Evolutionary conservation across 495 filamentous ascomycete genomes (phyloP).

Genomic region (Talaromyces proteolyticus): DNA sequence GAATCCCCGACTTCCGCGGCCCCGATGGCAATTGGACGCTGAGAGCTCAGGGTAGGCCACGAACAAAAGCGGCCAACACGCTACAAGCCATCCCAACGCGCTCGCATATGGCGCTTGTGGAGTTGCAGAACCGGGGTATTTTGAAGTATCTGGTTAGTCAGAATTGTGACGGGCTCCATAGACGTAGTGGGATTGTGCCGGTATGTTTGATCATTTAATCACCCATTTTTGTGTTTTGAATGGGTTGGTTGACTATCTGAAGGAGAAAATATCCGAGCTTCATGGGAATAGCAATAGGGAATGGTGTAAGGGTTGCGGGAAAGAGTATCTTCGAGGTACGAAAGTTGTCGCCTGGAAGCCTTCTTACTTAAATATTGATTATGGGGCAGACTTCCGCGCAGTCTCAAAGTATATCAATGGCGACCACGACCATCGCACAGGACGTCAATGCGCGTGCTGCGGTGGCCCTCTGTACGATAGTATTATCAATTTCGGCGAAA

Average conservation of each 20-base stretch:
- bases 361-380: no score
- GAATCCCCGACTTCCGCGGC: constrained; percentile 41
- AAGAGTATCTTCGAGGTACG: constrained; percentile 38
- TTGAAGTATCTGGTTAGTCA: constrained; percentile 39
- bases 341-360: not conserved
- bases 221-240: no score
- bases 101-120: constrained; percentile 43
- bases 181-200: constrained; percentile 35
- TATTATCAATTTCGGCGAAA: constrained; percentile 40
- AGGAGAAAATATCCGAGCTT: constrained; percentile 33
- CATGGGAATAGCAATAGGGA: constrained; percentile 43
- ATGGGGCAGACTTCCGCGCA: constrained; percentile 32
- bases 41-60: constrained; percentile 26
- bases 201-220: no score
- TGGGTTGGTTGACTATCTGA: not conserved
- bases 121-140: constrained; percentile 30
- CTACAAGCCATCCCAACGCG: constrained; percentile 37
- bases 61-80: constrained; percentile 20
- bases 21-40: constrained; percentile 39
- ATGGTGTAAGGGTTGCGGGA: constrained; percentile 35
- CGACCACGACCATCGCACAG: constrained; percentile 37
- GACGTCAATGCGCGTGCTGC: constrained; percentile 31
- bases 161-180: constrained; percentile 41
- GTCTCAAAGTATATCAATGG: constrained; percentile 35
- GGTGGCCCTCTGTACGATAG: constrained; percentile 28